Evolutionary conservation across 2,329 filamentous ascomycete species (phyloP), one percentile per base, ranked within the genome.

Genomic region (Blastomyces gilchristii): DNA sequence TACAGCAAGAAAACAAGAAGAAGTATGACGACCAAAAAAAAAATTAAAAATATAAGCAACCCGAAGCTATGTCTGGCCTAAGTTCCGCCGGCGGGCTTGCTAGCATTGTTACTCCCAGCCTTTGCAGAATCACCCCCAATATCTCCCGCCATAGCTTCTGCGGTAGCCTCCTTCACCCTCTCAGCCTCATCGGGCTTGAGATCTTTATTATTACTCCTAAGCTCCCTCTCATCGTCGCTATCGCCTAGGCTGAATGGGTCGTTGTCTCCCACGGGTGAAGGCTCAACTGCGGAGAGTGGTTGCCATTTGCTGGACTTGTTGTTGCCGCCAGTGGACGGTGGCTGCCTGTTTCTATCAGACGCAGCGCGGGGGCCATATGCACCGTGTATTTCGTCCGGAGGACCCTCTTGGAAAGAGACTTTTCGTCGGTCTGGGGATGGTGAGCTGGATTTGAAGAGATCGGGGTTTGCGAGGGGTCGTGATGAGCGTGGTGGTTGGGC

Each of bases 171-270:
- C 79, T 86, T 88, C 70, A 86, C 74, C 70, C 81, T 82, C 70
- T 86, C 87, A 37, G 81, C 78, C 71, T 77, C 78, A 52, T 82
- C 82, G 61, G 81, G 75, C 62, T 80, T 79, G 58, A 79, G 70
- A 63, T 86, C 85, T 22, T 45, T 47, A 59, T 59, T 37, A 73
- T 86, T 87, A 58, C 83, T 82, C 77, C 91, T 94, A 18, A 80
- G 76, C 61, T 92, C 90, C 69, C 88, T 88, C 76, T 99, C 94
- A 68, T 96, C 92, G 68, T 97, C 93, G 71, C 91, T 96, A 69
- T 97, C 93, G 5, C 94, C 94, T 16, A 99, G 82, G 71, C 91
- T 97, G 78, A 99, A 99, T 0, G 94, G 94, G 72, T 99, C 94
- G 70, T 96, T 93, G 69, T 97, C 91, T 22, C 84, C 82, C 65